Base-by-base conservation (phyloP, 495 filamentous ascomycete genomes). In the Podospora pseudoanserina region DNA sequence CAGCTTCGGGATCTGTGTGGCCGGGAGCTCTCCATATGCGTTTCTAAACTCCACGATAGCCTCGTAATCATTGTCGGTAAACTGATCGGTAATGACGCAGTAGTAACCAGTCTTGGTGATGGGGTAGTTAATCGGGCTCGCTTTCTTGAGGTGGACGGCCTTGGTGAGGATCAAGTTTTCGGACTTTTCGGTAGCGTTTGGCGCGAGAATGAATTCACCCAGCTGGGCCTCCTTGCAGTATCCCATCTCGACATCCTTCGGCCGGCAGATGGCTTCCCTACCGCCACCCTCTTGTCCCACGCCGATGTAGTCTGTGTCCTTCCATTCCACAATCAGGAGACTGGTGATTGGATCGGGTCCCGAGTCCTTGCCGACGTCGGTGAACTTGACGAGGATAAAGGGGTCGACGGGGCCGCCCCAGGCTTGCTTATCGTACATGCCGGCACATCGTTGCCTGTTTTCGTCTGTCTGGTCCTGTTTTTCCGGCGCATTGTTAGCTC, bases 11-110 rank as follows among this genome's bases (percentile, higher is more conserved):
- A 99, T 97, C 78, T 98, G 93, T 11, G 92, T 90, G 26, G 91
- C 95, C 1, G 95, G 93, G 62, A 99, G 89, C 83, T 98, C 94
- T 75, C 95, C 95, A 73, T 93, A 99, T 15, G 95, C 91, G 79
- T 98, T 97, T 67, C 92, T 87, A 77, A 98, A 98, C 75, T 93
- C 93, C 60, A 96, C 89, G 23, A 93, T 86, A 3, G 89, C 95
- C 65, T 83, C 87, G 76, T 93, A 99, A 30, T 85, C 74, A 9
- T 82, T 79, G n/a, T 82, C 81, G 32, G 82, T 84, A 75, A 85
- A 92, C 28, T 82, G 83, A 70, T 86, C 88, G 23, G 93, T 92
- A 70, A 90, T 87, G 63, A 99, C 91, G 72, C 95, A 99, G 80
- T 96, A 99, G 81, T 97, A 99, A 44, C 95, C 95, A 0, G 95